A percentile compares a stretch with the other conserved stretches of the same genome.
These are phyloP conservation scores for Globisporangium paroecandrum DNA, from an alignment of 352 stramenopile genomes.

Conservation along the genomic window DNA sequence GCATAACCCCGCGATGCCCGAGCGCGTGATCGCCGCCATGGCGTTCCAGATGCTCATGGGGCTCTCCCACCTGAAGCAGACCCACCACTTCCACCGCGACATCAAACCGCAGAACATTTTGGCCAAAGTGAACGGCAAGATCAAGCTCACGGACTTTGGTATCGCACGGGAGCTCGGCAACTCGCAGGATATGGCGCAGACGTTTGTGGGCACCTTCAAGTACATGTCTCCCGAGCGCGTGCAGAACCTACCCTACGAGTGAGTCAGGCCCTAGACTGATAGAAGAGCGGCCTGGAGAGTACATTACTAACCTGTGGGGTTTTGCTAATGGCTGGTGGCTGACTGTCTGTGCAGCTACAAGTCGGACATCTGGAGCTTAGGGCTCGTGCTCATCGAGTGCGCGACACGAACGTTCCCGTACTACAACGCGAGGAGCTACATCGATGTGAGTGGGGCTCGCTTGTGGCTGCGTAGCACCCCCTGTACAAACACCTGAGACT, in stretches of 20 bases:
- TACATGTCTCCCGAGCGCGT: slow-evolving; percentile 94
- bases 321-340: background rate
- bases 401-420: slow-evolving; percentile 62
- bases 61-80: slow-evolving; percentile 54
- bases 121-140: slow-evolving; percentile 62
- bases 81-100: slow-evolving; percentile 90
- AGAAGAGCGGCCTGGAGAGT: background rate
- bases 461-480: background rate
- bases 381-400: slow-evolving; percentile 70
- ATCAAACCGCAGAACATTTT: slow-evolving; percentile 94
- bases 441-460: slow-evolving; percentile 38
- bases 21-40: slow-evolving; percentile 50
- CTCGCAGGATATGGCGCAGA: slow-evolving; percentile 76
- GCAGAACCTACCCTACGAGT: slow-evolving; percentile 75
- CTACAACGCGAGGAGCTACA: slow-evolving; percentile 51
- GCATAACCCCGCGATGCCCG: slow-evolving; percentile 23
- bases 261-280: slow-evolving; percentile 10
- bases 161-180: slow-evolving; percentile 61
- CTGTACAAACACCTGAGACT: background rate
- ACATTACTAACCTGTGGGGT: background rate
- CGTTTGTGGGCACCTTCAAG: slow-evolving; percentile 89
- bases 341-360: slow-evolving; percentile 48
- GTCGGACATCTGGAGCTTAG: slow-evolving; percentile 76
- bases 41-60: slow-evolving; percentile 59
- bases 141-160: slow-evolving; percentile 85